phyloP scores from a whole-genome alignment of 2,329 filamentous ascomycete species.

The Paraphoma chrysanthemicola region DNA sequence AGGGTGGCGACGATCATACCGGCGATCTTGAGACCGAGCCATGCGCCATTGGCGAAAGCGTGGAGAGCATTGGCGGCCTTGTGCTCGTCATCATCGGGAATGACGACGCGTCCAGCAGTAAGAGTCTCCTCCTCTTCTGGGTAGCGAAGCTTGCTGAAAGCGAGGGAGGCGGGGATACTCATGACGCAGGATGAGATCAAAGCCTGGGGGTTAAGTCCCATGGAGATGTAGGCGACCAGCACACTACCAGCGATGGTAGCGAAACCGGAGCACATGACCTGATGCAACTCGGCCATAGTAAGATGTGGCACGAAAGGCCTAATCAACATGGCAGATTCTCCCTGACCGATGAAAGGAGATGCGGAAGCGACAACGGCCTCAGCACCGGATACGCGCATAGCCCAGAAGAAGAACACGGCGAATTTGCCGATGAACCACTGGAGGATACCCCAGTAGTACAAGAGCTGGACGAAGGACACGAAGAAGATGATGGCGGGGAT shows the following conservation, averaged over 20 bases:
- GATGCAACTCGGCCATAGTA: slow-evolving; percentile 87
- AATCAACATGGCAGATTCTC: slow-evolving; percentile 92
- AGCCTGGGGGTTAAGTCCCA: slow-evolving; percentile 84
- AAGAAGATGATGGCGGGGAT: slow-evolving; percentile 97
- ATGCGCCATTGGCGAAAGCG: slow-evolving; percentile 83
- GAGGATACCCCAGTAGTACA: slow-evolving; percentile 80
- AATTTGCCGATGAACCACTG: slow-evolving; percentile 93
- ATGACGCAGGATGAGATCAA: slow-evolving; percentile 93
- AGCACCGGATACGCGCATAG: slow-evolving; percentile 83
- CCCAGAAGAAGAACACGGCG: slow-evolving; percentile 90
- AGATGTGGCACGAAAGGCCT: slow-evolving; percentile 84
- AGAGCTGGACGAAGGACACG: slow-evolving; percentile 85
- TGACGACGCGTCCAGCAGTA: slow-evolving; percentile 79
- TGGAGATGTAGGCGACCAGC: slow-evolving; percentile 81
- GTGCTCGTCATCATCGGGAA: slow-evolving; percentile 80
- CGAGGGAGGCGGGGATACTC: slow-evolving; percentile 90
- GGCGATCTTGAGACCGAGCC: slow-evolving; percentile 85
- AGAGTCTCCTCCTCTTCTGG: slow-evolving; percentile 87
- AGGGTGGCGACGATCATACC: slow-evolving; percentile 81
- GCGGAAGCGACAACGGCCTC: slow-evolving; percentile 94
- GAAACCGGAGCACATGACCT: slow-evolving; percentile 91
- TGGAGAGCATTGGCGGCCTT: slow-evolving; percentile 81
- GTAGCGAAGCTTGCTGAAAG: slow-evolving; percentile 87
- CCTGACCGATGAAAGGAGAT: slow-evolving; percentile 92
- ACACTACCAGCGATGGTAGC: slow-evolving; percentile 91